A percentile compares a stretch with the other conserved stretches of the same genome.
These are phyloP conservation scores for Hyaloscypha finlandica DNA, from an alignment of 495 filamentous ascomycete genomes.

Conservation along the genomic window DNA sequence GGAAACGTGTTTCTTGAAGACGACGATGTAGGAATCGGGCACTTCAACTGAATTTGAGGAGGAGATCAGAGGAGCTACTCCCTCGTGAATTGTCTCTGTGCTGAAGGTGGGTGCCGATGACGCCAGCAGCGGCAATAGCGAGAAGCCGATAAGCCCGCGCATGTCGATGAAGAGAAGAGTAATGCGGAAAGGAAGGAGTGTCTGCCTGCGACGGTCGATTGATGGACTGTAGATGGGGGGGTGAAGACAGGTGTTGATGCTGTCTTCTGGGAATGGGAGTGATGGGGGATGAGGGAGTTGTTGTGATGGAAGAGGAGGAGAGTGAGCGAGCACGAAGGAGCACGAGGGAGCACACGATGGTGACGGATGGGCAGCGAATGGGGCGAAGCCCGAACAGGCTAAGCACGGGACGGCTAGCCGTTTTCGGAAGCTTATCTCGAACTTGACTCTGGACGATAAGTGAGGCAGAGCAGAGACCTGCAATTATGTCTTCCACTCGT, in stretches of 20 bases:
- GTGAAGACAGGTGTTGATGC: slow-evolving; percentile 34
- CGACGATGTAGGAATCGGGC: slow-evolving; percentile 93
- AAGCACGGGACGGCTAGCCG: slow-evolving; percentile 10
- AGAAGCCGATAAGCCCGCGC: slow-evolving; percentile 33
- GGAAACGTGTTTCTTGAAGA: slow-evolving; percentile 94
- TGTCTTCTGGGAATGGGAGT: slow-evolving; percentile 24
- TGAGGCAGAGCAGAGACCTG: background rate
- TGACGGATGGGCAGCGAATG: slow-evolving; percentile 5
- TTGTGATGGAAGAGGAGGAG: slow-evolving; percentile 33
- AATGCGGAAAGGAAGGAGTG: slow-evolving; percentile 11
- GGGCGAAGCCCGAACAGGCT: slow-evolving; percentile 20
- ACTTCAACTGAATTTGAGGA: slow-evolving; percentile 71
- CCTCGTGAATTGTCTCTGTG: slow-evolving; percentile 79
- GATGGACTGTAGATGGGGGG: slow-evolving; percentile 30
- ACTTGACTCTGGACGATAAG: background rate
- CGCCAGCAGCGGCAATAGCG: slow-evolving; percentile 46
- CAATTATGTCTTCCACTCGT: background rate
- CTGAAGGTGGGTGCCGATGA: slow-evolving; percentile 74
- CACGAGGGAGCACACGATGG: slow-evolving; percentile 34
- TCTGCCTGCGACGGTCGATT: slow-evolving; percentile 36
- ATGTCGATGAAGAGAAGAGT: slow-evolving; percentile 27
- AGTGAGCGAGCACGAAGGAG: slow-evolving; percentile 33
- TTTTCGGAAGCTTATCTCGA: background rate
- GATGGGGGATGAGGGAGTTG: slow-evolving; percentile 31
- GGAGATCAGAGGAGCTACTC: slow-evolving; percentile 85